Conservation (phyloP, 2,329 filamentous ascomycete species). For the Colletotrichum sidae region DNA sequence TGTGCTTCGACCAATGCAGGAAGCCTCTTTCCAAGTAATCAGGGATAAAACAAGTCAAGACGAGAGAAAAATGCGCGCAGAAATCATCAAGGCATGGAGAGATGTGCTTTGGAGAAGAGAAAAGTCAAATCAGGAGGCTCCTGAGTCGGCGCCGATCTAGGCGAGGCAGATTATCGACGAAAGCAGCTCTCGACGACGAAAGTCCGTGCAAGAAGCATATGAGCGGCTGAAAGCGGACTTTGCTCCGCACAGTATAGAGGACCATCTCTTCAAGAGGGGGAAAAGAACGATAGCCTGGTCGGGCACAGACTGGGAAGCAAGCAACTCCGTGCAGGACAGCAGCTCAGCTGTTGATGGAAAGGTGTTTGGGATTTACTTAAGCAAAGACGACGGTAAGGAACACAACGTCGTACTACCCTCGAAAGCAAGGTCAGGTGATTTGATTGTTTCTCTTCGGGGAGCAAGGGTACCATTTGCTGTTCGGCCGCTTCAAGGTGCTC, state of each 20-base stretch:
- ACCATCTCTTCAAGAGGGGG: not conserved
- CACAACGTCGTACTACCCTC: not conserved
- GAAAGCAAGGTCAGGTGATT: not conserved
- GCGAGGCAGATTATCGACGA: not conserved
- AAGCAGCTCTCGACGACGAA: not conserved
- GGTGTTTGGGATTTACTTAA: not conserved
- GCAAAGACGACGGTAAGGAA: too few relatives aligned
- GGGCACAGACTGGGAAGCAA: rapidly evolving
- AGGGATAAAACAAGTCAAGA: too few relatives aligned
- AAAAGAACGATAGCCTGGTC: constrained; percentile 1
- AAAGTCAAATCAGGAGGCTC: rapidly evolving
- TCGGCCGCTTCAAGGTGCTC: too few relatives aligned
- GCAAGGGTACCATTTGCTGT: not conserved
- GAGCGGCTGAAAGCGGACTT: too few relatives aligned
- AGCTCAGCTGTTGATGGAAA: not conserved
- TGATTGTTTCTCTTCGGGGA: not conserved
- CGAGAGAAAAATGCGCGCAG: too few relatives aligned
- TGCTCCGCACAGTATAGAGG: not conserved
- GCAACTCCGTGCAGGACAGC: not conserved
- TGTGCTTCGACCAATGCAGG: too few relatives aligned
- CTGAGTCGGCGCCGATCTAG: too few relatives aligned
- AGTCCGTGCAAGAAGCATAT: too few relatives aligned
- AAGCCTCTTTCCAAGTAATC: too few relatives aligned
- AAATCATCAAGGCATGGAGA: too few relatives aligned
- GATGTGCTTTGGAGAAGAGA: too few relatives aligned